Evolutionary conservation across 306 rosid species (phyloP), one percentile per base, ranked within the genome.

Genomic region (Senna tora): DNA sequence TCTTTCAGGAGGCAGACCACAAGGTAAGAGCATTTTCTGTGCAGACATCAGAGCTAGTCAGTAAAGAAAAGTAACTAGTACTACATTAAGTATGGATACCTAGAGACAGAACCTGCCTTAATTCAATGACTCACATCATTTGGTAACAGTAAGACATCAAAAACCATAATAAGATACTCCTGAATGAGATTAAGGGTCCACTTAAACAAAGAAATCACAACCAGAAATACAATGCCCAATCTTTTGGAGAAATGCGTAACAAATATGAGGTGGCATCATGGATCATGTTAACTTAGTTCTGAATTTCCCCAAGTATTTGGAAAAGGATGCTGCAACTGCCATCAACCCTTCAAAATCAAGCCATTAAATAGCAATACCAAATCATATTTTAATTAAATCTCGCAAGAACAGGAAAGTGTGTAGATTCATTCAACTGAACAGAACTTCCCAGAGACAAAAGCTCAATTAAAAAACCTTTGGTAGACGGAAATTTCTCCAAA

Each of bases 21-120:
- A 92, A 20, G 98, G 98, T 78, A 92, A 69, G 49, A 92, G 95
- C 98, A 92, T 92, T 85, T 87, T 92, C 98, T 90, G 87, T 82
- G 50, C 33, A 75, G 32, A 68, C 20, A 53, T 34, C 66, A 71
- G n/a, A 65, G 54, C 42, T 81, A 41, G 64, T 75, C 74, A 80
- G 47, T 28, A 36, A 57, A 51, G 13, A 68, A 20, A 12, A 39
- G 22, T 4, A 71, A 56, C 45, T 33, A 19, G 30, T 16, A 41
- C 66, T 28, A 12, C 21, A 58, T 34, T 36, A 47, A 50, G 62
- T 42, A 52, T 12, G 43, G 43, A 68, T 22, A 13, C n/a, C 15
- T 7, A 11, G 30, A 28, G 25, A 32, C 11, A 65, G 1, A 46
- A 75, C 16, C 20, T 3, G 6, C 33, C 10, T 4, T 20, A 51